A percentile compares a stretch with the other conserved stretches of the same genome.
phyloP scores from a whole-genome alignment of 2,329 filamentous ascomycete species.

The Pezicula carpinea region DNA sequence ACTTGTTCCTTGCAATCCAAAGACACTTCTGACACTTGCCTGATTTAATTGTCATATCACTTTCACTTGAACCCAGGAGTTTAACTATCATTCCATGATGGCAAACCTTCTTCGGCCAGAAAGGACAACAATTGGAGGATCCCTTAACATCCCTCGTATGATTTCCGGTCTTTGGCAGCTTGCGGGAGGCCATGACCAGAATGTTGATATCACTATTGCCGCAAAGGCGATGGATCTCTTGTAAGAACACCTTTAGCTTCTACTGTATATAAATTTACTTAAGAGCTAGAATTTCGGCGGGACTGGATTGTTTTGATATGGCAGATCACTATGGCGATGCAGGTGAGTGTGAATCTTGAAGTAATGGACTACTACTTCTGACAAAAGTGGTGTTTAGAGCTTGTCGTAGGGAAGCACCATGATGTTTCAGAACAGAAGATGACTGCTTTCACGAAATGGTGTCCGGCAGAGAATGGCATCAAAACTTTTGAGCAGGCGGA shows the following conservation, averaged over 20 bases:
- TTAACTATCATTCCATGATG: too few species aligned
- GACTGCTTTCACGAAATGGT: constrained; percentile 23
- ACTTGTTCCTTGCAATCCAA: too few species aligned
- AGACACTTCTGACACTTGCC: too few species aligned
- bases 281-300: constrained; percentile 5
- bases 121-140: constrained; percentile 2
- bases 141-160: constrained; percentile 12
- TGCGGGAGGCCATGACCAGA: constrained; percentile 13
- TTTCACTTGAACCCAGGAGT: too few species aligned
- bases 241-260: neutral
- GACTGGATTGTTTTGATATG: constrained; percentile 14
- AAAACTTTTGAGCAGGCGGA: constrained; percentile 18
- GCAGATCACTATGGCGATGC: constrained; percentile 13
- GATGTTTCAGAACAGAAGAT: neutral
- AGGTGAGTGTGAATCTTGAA: neutral
- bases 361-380: neutral
- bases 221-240: constrained; percentile 10
- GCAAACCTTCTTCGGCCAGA: neutral
- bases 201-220: constrained; percentile 9
- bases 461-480: constrained; percentile 16
- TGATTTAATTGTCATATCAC: too few species aligned
- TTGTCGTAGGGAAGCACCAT: constrained; percentile 9
- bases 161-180: constrained; percentile 14
- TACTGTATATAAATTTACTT: neutral
- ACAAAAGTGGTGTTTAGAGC: neutral